Base-by-base conservation (phyloP, 768 basidiomycete genomes). In the Gymnopilus dilepis region DNA sequence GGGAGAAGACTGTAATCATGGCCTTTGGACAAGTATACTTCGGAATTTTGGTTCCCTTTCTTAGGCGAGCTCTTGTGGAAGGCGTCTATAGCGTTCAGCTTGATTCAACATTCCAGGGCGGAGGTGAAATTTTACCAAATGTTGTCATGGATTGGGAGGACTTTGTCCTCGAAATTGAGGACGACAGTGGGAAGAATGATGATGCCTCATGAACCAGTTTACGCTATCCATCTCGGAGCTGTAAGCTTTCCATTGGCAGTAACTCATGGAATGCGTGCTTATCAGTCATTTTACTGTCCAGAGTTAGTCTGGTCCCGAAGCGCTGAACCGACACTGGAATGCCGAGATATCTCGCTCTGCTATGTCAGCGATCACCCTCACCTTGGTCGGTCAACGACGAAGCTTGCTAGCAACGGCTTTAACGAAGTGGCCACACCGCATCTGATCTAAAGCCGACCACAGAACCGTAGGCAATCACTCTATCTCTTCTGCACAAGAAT, bases 31-130 rank as follows among this genome's bases (percentile, higher is more conserved):
- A 79, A 45, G 86, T 86, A 22, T 94, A 87, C 64, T 81, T 84
- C 50, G 74, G 75, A 15, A 78, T 88, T 15, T 76, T 94, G 47
- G 82, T 88, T n/a, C 88, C 90, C 12, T 95, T 90, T 70, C 68
- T 91, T 65, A 76, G 82, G 67, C 79, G 87, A 21, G 94, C 89
- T 4, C 69, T 94, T 47, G 81, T 85, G 21, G 87, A 92, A 68
- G 92, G 93, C 2, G 88, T 94, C 24, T 95, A 90, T 76, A 84
- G 86, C 0, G 57, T 73, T 21, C 67, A 67, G 64, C 65, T 72
- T 22, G 73, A 67, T 47, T 67, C 63, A 11, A 67, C 67, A 0
- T 33, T 62, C 68, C 58, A 65, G 59, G 69, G 66, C 53, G 52
- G 64, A 24, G 68, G 70, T 55, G 60, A 68, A 11, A 56, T 55